Evolutionary conservation across 371 early-diverging fungal genomes (phyloP).

Genomic region (Sporodiniella umbellata): DNA sequence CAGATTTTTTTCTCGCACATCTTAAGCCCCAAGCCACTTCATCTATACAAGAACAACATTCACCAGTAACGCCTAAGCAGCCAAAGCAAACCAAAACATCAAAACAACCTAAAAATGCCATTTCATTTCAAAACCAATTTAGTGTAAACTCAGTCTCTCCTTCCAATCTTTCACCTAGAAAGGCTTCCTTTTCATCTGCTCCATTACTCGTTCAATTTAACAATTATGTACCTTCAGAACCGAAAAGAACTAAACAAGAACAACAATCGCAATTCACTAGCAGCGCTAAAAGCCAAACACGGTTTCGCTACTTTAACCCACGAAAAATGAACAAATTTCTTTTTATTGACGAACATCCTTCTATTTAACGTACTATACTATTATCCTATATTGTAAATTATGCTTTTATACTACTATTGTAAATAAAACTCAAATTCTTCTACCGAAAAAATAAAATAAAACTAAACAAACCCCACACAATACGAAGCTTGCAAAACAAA

Average conservation of each 20-base stretch:
- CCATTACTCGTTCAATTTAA: conserved; percentile 18
- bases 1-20: conserved; percentile 19
- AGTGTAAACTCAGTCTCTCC: conserved; percentile 1
- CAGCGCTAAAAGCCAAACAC: conserved; percentile 11
- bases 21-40: conserved; percentile 13
- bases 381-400: neutral
- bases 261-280: conserved; percentile 4
- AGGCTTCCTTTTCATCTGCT: conserved; percentile 13
- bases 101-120: conserved; percentile 9
- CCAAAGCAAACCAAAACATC: neutral
- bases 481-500: too few relatives aligned
- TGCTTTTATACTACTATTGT: neutral
- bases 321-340: conserved; percentile 27
- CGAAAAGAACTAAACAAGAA: neutral
- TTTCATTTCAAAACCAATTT: conserved; percentile 22
- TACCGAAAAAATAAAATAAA: neutral
- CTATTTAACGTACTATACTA: conserved; percentile 9
- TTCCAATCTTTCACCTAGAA: neutral
- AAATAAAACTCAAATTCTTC: neutral
- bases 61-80: too few relatives aligned
- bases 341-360: conserved; percentile 30
- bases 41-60: neutral
- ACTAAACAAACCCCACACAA: too few relatives aligned
- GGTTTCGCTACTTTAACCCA: conserved; percentile 31
- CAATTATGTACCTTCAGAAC: conserved; percentile 1